Evolutionary conservation across 148 eudicot genomes (phyloP).

Genomic region (Camellia granthamiana): DNA sequence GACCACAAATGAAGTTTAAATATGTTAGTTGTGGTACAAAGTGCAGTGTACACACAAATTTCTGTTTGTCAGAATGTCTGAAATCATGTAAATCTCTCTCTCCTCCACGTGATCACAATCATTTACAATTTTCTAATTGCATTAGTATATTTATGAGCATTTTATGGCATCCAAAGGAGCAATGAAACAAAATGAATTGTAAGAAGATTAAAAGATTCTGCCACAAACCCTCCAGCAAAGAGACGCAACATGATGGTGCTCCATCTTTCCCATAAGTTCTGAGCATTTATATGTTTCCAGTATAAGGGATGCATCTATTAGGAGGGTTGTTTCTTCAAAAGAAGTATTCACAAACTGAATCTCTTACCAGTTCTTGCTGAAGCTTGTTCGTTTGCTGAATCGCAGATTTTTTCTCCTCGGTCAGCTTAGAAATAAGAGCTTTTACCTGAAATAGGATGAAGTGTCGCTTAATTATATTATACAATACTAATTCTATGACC

Average conservation of each 20-base stretch:
- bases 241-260: neutral
- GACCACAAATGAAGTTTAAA: neutral
- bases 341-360: neutral
- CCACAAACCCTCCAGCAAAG: neutral
- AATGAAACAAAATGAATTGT: neutral
- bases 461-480: neutral
- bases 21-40: too few relatives aligned
- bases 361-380: conserved; percentile 73
- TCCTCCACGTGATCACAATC: neutral
- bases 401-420: conserved; percentile 63
- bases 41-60: neutral
- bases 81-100: neutral
- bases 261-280: neutral
- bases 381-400: conserved; percentile 64
- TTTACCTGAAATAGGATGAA: conserved; percentile 39
- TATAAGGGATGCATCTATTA: neutral
- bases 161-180: neutral
- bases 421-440: conserved; percentile 57
- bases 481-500: neutral
- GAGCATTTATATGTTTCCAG: neutral
- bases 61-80: neutral
- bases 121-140: neutral
- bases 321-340: neutral
- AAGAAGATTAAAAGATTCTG: neutral
- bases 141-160: neutral